Conservation (phyloP, 441 rosid species). For the Aleurites moluccanus region DNA sequence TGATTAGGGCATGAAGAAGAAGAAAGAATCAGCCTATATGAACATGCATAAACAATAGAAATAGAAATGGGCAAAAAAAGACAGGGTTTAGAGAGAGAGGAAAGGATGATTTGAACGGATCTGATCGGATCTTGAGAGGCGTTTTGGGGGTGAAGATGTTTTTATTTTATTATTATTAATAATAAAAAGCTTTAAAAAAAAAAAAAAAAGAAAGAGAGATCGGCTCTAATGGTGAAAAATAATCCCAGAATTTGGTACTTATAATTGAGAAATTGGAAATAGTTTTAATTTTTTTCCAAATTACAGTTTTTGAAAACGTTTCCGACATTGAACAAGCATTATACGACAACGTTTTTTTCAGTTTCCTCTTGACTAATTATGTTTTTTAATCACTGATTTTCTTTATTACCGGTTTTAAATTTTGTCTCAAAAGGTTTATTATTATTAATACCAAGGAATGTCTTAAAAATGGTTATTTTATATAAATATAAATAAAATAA, state of each 20-base stretch:
- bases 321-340: background rate
- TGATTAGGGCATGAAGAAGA: conserved; percentile 13
- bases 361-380: no score
- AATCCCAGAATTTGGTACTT: no score
- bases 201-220: no score
- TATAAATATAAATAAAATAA: no score
- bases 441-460: no score
- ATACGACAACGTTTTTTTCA: background rate
- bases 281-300: no score
- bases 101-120: conserved; percentile 31
- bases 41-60: conserved; percentile 21
- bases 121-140: conserved; percentile 42
- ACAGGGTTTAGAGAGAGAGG: background rate
- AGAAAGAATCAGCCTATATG: conserved; percentile 23
- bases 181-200: background rate
- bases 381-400: no score
- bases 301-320: no score
- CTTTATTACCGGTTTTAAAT: no score
- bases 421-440: no score
- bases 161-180: background rate
- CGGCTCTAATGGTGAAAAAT: conserved; percentile 32
- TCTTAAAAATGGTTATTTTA: no score
- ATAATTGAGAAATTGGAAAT: no score
- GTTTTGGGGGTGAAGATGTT: conserved; percentile 16
- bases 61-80: background rate